Base-by-base conservation (phyloP, 2,329 filamentous ascomycete genomes). In the Parafenestella ontariensis region DNA sequence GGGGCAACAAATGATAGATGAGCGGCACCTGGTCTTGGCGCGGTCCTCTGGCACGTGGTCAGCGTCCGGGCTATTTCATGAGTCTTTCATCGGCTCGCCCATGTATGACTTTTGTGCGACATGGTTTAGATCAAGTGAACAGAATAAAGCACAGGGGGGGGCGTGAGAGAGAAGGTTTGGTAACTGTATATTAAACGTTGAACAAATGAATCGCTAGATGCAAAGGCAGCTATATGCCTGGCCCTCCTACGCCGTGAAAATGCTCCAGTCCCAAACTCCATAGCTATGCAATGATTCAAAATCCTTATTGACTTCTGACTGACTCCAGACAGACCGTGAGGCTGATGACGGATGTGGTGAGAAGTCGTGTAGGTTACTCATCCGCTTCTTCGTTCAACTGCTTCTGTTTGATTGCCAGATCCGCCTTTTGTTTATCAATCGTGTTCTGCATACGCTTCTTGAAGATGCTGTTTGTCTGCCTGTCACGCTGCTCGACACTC, bases 381-480 rank as follows among this genome's bases (percentile, higher is more conserved):
- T 66, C 62, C 21, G 54, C 55, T 42, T 70, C 72, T 24, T 70
- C 71, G 11, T 72, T 64, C 39, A 73, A 59, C 48, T 79, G 80
- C 75, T 85, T 86, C 46, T 84, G 69, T 54, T 82, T 78, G 59
- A 86, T 68, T 58, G 85, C 82, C n/a, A 78, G 76, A 70, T 82
- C 80, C 13, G 62, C 59, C 40, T 64, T 61, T 49, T 85, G 69
- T 49, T 77, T 80, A 24, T 79, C 74, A 41, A 85, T 76, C 53
- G 79, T 82, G 39, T 77, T 76, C 62, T 79, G 73, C 49, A 83
- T 71, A 51, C 83, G 76, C 58, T 78, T 74, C 69, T 78, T 81
- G 59, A 85, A 73, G 54, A 86, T 76, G 11, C 70, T 70, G 55
- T 84, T 84, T 18, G 68, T 72, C 56, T 79, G 74, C 24, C 75